Base-by-base conservation (phyloP, 1,284 basidiomycete genomes). In the Cryptococcus maquisensis region DNA sequence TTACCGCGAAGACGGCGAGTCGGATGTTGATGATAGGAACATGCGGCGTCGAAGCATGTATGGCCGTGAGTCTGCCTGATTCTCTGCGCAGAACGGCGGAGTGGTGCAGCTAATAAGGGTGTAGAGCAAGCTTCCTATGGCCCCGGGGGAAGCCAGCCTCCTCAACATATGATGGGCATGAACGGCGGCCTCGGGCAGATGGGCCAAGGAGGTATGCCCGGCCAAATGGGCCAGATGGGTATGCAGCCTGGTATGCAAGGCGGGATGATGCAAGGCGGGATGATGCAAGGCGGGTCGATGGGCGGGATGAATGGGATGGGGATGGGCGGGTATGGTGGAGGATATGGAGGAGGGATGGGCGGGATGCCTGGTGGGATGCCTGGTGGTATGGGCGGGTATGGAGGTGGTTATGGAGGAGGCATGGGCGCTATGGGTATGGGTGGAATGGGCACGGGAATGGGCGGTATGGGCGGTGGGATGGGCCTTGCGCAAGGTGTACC, bases 241-340 rank as follows among this genome's bases (percentile, higher is more conserved):
- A 47, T 50, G 20, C 57, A 60, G 59, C 51, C 57, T 9, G 60
- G 61, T 18, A 59, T 61, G 54, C 61, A 55, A n/a, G 57, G 59
- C 28, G 61, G 58, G 9, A 57, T 56, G 50, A n/a, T n/a, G n/a
- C n/a, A n/a, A n/a, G 64, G 64, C 9, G 60, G 54, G 7, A 50
- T 65, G 54, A n/a, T n/a, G n/a, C n/a, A n/a, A n/a, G 64, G 64
- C 9, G 60, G 54, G 7, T 65, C 52, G 32, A 55, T 54, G 52
- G 61, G 53, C 4, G 56, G 53, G n/a, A 64, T 63, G 62, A 51
- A 41, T 13, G 54, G 53, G 1, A 53, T 46, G 59, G 52, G 51
- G 3, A 44, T 51, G 49, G 45, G 28, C 49, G 12, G 56, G 39
- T 16, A 51, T 52, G 51, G 51, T 3, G 10, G 6, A 10, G 28